phyloP scores from a whole-genome alignment of 164 flowering plant species.

The Chimonanthus salicifolius region DNA sequence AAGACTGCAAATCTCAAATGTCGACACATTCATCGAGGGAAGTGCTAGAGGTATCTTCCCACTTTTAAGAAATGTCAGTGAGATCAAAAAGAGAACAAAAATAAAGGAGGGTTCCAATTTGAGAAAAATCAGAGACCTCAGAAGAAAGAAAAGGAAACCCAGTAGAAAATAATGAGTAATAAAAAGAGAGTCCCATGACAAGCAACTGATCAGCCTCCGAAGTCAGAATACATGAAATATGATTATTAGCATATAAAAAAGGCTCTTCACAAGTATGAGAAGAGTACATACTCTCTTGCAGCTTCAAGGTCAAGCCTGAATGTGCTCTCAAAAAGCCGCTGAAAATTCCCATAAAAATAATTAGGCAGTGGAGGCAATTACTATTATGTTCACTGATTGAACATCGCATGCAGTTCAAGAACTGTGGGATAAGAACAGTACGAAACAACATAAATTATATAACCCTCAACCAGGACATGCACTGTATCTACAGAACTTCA shows the following conservation, averaged over 20 bases:
- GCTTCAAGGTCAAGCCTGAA: constrained; percentile 84
- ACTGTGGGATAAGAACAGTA: background rate
- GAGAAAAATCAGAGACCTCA: too few species aligned
- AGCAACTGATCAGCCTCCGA: too few species aligned
- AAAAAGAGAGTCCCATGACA: too few species aligned
- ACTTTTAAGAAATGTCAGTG: too few species aligned
- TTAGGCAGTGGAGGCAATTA: background rate
- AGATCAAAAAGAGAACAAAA: too few species aligned
- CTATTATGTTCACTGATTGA: background rate
- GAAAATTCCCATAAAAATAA: constrained; percentile 17
- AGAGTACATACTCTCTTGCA: constrained; percentile 69
- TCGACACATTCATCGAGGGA: too few species aligned
- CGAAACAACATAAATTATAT: background rate
- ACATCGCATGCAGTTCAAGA: background rate
- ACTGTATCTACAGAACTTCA: background rate
- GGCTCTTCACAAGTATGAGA: background rate
- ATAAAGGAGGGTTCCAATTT: too few species aligned
- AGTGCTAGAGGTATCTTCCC: too few species aligned
- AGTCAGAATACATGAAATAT: background rate
- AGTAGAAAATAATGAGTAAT: too few species aligned
- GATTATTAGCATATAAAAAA: background rate
- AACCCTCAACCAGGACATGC: background rate
- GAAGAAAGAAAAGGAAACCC: too few species aligned
- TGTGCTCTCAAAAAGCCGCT: constrained; percentile 92
- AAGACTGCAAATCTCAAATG: too few species aligned